Evolutionary conservation across 768 basidiomycete species (phyloP), one percentile per base, ranked within the genome.

Genomic region (Lepiota venenata): DNA sequence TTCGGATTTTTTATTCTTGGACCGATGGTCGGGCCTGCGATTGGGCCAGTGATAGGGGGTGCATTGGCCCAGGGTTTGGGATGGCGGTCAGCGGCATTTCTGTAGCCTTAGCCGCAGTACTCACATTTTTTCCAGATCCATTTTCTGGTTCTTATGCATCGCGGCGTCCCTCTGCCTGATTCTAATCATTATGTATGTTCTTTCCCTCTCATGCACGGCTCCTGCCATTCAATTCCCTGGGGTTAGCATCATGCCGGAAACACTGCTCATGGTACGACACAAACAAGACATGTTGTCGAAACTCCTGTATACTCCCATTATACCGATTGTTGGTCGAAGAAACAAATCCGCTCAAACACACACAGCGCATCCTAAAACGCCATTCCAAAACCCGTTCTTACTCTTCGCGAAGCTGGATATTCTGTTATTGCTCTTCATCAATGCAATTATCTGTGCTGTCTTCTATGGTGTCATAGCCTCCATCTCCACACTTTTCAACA

Each of bases 1-100:
- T 78, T 84, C 52, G 91, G 90, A 2, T 47, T 88, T 7, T 89
- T 82, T 66, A 75, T 69, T 35, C 55, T 87, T 2, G 87, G 87
- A 0, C 84, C 86, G n/a, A 75, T 83, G 75, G 85, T 83, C 57
- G 85, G 87, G 3, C 87, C 86, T 1, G 68, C 82, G 37, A 70
- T 82, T 36, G 84, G 82, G 0, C 82, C 83, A 9, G 77, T 85
- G 37, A 75, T 86, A 35, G 74, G 80, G 35, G 89, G 90, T 6
- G 75, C 69, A 11, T 66, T 88, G 14, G 71, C 84, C 4, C 75
- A 79, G 46, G 68, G 69, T 9, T 63, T 87, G 1, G 86, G 87
- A 12, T 89, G 87, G 86, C 79, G 83, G 83, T 82, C 43, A 5
- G 29, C 18, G 32, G n/a, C 25, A 15, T 38, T 2, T 55, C 38